phyloP scores from a whole-genome alignment of 2,329 filamentous ascomycete genomes.

The Penicillium sclerotigenum region DNA sequence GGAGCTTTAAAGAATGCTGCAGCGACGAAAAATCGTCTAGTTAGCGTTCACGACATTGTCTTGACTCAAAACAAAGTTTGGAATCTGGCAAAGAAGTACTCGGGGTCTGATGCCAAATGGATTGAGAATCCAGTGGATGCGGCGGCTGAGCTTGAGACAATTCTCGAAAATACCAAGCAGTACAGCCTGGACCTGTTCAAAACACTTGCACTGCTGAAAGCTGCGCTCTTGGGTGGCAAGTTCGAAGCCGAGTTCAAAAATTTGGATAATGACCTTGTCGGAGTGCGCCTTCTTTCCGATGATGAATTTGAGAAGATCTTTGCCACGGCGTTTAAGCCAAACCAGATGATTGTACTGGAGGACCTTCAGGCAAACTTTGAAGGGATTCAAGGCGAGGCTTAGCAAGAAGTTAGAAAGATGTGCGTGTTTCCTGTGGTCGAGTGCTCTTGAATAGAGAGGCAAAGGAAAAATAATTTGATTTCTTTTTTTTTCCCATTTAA shows the following conservation, averaged over 20 bases:
- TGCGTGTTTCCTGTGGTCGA: neutral
- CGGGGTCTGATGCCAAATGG: neutral
- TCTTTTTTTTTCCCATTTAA: neutral
- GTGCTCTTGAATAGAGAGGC: neutral
- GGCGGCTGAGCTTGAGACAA: neutral
- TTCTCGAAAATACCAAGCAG: neutral
- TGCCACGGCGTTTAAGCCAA: neutral
- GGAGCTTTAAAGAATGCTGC: neutral
- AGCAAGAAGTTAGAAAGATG: neutral
- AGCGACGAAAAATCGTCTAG: neutral
- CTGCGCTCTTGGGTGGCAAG: neutral
- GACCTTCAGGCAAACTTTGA: neutral
- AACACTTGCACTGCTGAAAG: neutral
- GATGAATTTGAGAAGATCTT: conserved; percentile 1
- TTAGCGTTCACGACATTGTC: conserved; percentile 1
- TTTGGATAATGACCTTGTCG: conserved; percentile 1
- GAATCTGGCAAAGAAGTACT: conserved; percentile 4
- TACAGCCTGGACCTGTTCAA: neutral
- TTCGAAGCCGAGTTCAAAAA: neutral
- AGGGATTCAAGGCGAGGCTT: neutral
- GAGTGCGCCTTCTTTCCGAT: neutral
- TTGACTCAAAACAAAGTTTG: neutral
- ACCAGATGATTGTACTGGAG: neutral
- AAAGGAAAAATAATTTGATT: neutral
- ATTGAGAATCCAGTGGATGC: neutral